phyloP scores from a whole-genome alignment of 768 basidiomycete genomes.

The Favolaschia claudopus region DNA sequence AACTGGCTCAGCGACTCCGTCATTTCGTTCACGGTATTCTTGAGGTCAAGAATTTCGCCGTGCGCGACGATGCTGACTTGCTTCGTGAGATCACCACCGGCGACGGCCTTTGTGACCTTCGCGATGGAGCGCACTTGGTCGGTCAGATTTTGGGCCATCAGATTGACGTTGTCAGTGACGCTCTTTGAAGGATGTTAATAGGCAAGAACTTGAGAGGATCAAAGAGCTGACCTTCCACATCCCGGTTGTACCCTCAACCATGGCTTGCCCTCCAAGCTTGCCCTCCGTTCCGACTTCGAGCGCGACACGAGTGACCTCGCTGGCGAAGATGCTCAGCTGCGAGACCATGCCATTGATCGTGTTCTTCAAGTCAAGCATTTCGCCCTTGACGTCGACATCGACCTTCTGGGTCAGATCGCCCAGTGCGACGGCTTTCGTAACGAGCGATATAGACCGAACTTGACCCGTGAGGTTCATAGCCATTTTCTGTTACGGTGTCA shows the following conservation, averaged over 20 bases:
- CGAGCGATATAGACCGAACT: too few relatives aligned
- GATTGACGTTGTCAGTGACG: slow-evolving; percentile 82
- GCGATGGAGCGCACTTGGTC: slow-evolving; percentile 89
- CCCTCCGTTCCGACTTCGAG: too few relatives aligned
- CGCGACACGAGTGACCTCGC: too few relatives aligned
- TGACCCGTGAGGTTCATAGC: too few relatives aligned
- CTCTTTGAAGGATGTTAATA: slow-evolving; percentile 44
- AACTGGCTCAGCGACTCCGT: slow-evolving; percentile 87
- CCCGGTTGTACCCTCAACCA: slow-evolving; percentile 70
- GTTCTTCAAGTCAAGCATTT: slow-evolving; percentile 73
- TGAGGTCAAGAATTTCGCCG: slow-evolving; percentile 90
- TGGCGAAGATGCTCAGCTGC: slow-evolving; percentile 49
- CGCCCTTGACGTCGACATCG: too few relatives aligned
- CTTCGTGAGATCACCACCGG: slow-evolving; percentile 90
- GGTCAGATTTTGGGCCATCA: slow-evolving; percentile 91
- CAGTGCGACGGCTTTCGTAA: neutral
- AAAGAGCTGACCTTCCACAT: slow-evolving; percentile 81
- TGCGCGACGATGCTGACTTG: slow-evolving; percentile 92
- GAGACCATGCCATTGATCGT: slow-evolving; percentile 64
- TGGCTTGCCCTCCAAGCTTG: too few relatives aligned
- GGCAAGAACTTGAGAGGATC: neutral
- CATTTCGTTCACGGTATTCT: slow-evolving; percentile 96
- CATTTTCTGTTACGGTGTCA: neutral
- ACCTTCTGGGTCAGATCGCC: slow-evolving; percentile 31
- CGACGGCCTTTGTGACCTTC: slow-evolving; percentile 94